Base-by-base conservation (phyloP, 2,329 filamentous ascomycete species). In the Diaporthe caulivora region DNA sequence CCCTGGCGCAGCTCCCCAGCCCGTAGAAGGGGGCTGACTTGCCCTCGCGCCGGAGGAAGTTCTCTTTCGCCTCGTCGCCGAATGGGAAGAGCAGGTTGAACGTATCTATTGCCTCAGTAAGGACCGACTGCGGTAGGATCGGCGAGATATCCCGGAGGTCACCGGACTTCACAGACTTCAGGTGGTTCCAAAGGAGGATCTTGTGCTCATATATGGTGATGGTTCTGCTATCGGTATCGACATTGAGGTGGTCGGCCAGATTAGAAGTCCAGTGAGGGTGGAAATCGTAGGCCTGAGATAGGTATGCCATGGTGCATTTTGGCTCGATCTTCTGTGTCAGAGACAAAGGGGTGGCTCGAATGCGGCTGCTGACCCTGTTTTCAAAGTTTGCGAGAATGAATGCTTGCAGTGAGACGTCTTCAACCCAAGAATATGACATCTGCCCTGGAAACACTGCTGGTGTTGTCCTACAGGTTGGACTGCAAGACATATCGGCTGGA, bases 201-300 rank as follows among this genome's bases (percentile, higher is more conserved):
- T 78, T 77, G 72, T 78, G 77, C 67, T 78, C 76, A 54, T 77
- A 78, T 15, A 78, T 44, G 5, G 73, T 77, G n/a, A 78, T 69
- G 4, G 71, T 75, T 9, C 70, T 71, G 34, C n/a, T 53, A n/a
- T 76, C 75, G 72, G 73, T 75, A 55, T 75, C 76, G n/a, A 77
- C 76, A 3, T 60, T 72, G 18, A 77, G 49, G 49, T 78, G 77
- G 13, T 74, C 76, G 42, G 71, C 72, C 18, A 78, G 68, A 49
- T 77, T 78, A 31, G 71, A 70, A 17, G 77, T 76, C 76, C 77
- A 78, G 44, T 72, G 70, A 8, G 77, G 70, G 13, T 60, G 75
- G 42, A 76, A 77, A 1, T 74, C 76, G 15, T 70, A 49, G 24
- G 26, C 42, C 29, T 70, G 53, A 34, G 5, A 24, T 13, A 70